Evolutionary conservation across 306 rosid species (phyloP).

Genomic region (Vigna nakashimae): DNA sequence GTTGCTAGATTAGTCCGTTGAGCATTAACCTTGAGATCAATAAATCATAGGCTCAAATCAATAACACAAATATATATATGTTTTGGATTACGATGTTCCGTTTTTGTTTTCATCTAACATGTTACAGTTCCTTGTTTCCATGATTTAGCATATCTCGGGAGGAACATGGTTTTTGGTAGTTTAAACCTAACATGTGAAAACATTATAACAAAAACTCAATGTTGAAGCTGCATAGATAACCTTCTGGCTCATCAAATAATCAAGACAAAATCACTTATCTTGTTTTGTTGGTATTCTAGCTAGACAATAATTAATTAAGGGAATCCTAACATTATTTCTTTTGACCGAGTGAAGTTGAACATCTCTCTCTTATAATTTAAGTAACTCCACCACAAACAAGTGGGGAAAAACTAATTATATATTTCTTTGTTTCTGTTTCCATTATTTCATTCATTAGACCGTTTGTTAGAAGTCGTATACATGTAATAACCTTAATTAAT

Average conservation of each 20-base stretch:
- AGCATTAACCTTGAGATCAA: conserved; percentile 48
- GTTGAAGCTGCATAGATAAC: conserved; percentile 29
- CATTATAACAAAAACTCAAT: conserved; percentile 26
- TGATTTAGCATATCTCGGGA: conserved; percentile 15
- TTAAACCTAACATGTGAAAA: conserved; percentile 28
- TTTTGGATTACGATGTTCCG: not conserved
- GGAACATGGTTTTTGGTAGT: not conserved
- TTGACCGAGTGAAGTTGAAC: conserved; percentile 47
- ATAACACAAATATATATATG: not conserved
- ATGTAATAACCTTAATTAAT: conserved; percentile 3
- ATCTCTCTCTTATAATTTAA: conserved; percentile 40
- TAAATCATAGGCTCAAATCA: conserved; percentile 32
- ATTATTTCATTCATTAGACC: conserved; percentile 37
- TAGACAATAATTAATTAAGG: conserved; percentile 43
- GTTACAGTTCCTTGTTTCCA: conserved; percentile 25
- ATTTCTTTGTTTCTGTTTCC: conserved; percentile 40
- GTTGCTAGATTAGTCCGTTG: conserved; percentile 45
- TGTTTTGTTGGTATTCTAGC: conserved; percentile 37
- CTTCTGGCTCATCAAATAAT: conserved; percentile 33
- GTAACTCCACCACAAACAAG: conserved; percentile 46
- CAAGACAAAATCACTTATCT: conserved; percentile 40
- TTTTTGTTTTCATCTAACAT: not conserved
- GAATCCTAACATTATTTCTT: conserved; percentile 50
- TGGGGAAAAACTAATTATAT: conserved; percentile 42
- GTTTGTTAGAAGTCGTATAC: conserved; percentile 8